Conservation (phyloP, 2,329 filamentous ascomycete genomes). For the Aureobasidium musti region DNA sequence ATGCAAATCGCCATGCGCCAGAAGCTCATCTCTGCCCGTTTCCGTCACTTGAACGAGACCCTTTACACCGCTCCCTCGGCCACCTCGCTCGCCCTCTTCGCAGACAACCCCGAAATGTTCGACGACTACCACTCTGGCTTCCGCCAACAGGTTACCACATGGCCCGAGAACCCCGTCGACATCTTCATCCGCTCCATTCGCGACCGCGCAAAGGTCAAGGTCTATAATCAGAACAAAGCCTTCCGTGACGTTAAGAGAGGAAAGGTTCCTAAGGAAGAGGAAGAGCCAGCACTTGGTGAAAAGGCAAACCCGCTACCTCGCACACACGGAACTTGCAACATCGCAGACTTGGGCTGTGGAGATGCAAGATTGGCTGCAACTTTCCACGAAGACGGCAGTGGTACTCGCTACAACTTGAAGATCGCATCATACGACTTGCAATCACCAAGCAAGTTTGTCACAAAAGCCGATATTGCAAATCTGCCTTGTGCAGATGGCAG, state of each 20-base stretch:
- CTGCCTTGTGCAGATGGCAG: constrained; percentile 73
- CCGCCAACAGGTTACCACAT: constrained; percentile 89
- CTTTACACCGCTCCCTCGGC: constrained; percentile 89
- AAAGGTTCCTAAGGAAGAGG: constrained; percentile 41
- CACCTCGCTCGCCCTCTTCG: constrained; percentile 81
- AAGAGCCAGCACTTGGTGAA: constrained; percentile 4
- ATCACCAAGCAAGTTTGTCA: constrained; percentile 73
- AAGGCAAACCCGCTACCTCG: constrained; percentile 62
- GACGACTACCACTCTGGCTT: constrained; percentile 96
- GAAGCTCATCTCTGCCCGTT: constrained; percentile 91
- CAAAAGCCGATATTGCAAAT: constrained; percentile 82
- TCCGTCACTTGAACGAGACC: constrained; percentile 95
- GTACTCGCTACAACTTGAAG: constrained; percentile 68
- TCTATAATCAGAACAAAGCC: constrained; percentile 40
- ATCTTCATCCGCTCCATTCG: constrained; percentile 75
- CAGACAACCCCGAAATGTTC: constrained; percentile 87
- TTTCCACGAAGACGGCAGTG: constrained; percentile 58
- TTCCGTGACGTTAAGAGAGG: constrained; percentile 46
- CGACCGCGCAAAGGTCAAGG: constrained; percentile 61
- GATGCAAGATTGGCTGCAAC: constrained; percentile 78
- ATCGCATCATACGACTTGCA: constrained; percentile 87
- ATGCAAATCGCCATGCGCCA: constrained; percentile 92
- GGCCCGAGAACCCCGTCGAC: constrained; percentile 96
- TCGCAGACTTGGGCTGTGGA: constrained; percentile 92
- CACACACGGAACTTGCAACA: constrained; percentile 69